Conservation (phyloP, 306 rosid species). For the Pueraria montana region DNA sequence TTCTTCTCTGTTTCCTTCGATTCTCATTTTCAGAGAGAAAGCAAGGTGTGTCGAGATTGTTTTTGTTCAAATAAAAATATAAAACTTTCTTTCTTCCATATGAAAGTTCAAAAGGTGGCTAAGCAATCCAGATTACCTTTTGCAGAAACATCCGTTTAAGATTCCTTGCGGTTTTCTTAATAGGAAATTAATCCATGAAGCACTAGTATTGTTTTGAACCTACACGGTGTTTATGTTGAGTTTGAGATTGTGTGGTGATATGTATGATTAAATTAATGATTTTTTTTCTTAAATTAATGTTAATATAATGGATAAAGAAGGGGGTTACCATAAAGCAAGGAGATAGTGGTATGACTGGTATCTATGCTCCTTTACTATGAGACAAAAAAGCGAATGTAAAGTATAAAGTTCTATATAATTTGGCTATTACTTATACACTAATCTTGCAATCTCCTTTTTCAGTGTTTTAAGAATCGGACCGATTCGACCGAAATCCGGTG, state of each 20-base stretch:
- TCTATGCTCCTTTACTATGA: background rate
- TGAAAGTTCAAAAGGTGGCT: background rate
- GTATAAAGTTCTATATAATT: background rate
- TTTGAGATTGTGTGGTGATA: background rate
- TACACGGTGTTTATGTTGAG: background rate
- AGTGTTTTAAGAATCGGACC: too few relatives aligned
- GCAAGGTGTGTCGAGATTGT: background rate
- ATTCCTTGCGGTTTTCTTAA: slow-evolving; percentile 21
- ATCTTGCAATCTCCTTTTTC: too few relatives aligned
- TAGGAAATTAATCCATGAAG: background rate
- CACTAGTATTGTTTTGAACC: background rate
- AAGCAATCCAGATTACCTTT: slow-evolving; percentile 11
- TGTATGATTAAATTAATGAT: background rate
- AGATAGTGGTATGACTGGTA: background rate
- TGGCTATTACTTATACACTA: background rate
- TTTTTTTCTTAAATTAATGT: slow-evolving; percentile 1
- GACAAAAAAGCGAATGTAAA: background rate
- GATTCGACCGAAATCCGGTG: too few relatives aligned
- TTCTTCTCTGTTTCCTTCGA: slow-evolving; percentile 24
- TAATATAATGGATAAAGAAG: background rate
- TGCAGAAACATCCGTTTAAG: background rate
- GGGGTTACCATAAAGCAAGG: background rate
- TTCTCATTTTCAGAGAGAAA: background rate
- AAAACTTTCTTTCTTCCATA: slow-evolving; percentile 7
- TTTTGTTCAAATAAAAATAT: background rate